Percentiles rank a stretch among this genome's conserved stretches.
Conservation (phyloP, 2,329 filamentous ascomycete genomes). For the Colletotrichum echinochloae region DNA sequence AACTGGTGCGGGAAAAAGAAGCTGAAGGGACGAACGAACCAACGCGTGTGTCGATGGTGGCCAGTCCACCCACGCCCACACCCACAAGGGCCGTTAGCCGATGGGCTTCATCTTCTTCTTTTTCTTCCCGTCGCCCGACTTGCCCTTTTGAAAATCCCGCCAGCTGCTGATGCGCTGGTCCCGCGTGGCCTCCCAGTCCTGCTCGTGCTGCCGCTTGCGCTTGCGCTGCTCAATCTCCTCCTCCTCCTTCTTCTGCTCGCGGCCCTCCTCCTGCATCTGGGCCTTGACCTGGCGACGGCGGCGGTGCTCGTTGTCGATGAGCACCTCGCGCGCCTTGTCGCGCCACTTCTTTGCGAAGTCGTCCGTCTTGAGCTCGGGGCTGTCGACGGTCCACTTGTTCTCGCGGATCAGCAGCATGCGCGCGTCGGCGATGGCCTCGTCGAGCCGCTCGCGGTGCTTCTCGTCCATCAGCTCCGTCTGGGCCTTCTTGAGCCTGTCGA, state of each 20-base stretch:
- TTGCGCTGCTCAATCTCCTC: constrained; percentile 85
- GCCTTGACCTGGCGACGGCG: constrained; percentile 88
- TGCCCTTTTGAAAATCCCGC: constrained; percentile 89
- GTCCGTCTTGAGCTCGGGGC: constrained; percentile 84
- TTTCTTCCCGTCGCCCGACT: constrained; percentile 59
- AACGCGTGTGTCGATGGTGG: too few relatives aligned
- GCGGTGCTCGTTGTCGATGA: constrained; percentile 92
- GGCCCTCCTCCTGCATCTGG: constrained; percentile 95
- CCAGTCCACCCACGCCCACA: too few relatives aligned
- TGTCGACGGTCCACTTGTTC: constrained; percentile 91
- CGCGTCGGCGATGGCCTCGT: constrained; percentile 96
- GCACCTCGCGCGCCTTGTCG: constrained; percentile 87
- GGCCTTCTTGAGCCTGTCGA: constrained; percentile 95
- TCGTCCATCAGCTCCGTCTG: constrained; percentile 93
- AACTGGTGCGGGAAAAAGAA: background rate
- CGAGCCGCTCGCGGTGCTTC: constrained; percentile 86
- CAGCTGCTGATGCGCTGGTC: constrained; percentile 94
- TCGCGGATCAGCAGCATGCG: constrained; percentile 95
- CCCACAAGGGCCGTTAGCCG: constrained; percentile 53
- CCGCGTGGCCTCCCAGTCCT: constrained; percentile 93
- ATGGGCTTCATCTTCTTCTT: constrained; percentile 77
- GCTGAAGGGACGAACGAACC: background rate
- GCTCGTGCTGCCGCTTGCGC: constrained; percentile 89
- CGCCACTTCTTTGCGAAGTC: constrained; percentile 89
- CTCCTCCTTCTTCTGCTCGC: constrained; percentile 87